Evolutionary conservation across 805 yeast genomes (phyloP), one percentile per base, ranked within the genome.

Genomic region (Tetrapisispora taiwanensis): DNA sequence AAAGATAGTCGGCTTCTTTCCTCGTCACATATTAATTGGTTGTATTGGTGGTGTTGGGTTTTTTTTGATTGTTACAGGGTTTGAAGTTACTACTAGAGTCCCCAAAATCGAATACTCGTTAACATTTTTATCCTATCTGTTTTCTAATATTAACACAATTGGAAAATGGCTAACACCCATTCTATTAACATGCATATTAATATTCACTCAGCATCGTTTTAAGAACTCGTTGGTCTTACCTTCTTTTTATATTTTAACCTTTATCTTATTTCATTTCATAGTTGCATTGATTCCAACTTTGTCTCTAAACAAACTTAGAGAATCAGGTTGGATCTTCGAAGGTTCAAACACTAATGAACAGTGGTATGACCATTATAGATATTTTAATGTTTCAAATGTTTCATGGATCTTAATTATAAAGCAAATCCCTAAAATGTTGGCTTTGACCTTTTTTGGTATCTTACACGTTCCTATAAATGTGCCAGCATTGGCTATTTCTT

Each of bases 31-130:
- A 45, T 71, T 92, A 26, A 92, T 92, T 31, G 98, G 98, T 1
- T 92, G 97, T 60, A 89, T 92, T 53, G 98, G 98, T 33, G 98
- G 98, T 56, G 98, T 92, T 40, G 98, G 98, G 7, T 89, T 85
- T 66, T 92, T 92, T 63, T 69, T 92, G 41, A 69, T 88, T 1
- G 81, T 85, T 1, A 92, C 98, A 0, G 98, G 95, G 1, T 66
- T 92, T 26, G 97, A 90, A 57, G 95, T 92, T 1, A 75, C 86
- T n/a, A 80, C 95, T 0, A 70, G 95, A 46, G 63, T 85, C 28
- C 84, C 85, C 3, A 81, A 86, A 2, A 62, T 90, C 36, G 72
- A 72, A 42, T 89, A 86, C 59, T 73, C 78, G 46, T 59, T 68
- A 54, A 72, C 65, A 2, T 84, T 87, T 14, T 63, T 86, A 42